These are phyloP conservation scores for Linum trigynum DNA, from an alignment of 345 rosid species.

Conservation along the genomic window DNA sequence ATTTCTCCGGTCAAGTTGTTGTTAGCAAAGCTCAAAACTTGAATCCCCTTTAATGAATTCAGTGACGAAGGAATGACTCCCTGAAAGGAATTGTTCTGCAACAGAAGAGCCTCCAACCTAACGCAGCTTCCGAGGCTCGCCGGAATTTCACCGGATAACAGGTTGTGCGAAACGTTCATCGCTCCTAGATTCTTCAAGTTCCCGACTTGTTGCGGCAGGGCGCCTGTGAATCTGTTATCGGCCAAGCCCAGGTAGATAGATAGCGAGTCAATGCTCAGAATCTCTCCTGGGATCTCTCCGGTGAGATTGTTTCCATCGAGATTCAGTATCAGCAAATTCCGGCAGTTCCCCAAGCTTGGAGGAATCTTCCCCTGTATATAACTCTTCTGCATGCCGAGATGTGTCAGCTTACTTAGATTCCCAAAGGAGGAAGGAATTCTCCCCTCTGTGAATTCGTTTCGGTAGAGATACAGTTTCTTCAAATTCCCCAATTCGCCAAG, in stretches of 20 bases:
- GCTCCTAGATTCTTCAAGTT: conserved; percentile 4
- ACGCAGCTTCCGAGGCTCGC: conserved; percentile 8
- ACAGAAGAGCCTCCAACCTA: background rate
- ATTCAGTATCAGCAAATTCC: conserved; percentile 3
- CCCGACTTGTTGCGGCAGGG: conserved; percentile 12
- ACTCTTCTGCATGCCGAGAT: conserved; percentile 2
- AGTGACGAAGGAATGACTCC: conserved; percentile 13
- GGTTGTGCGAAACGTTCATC: conserved; percentile 7
- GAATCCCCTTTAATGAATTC: conserved; percentile 7
- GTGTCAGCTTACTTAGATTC: conserved; percentile 4
- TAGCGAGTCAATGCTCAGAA: conserved; percentile 11
- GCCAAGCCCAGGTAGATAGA: conserved; percentile 3
- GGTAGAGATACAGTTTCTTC: background rate
- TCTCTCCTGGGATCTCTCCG: conserved; percentile 12
- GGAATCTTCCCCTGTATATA: conserved; percentile 4
- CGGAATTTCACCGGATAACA: conserved; percentile 12
- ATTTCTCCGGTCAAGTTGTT: conserved; percentile 11
- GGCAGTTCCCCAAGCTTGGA: conserved; percentile 8
- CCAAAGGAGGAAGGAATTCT: conserved; percentile 12
- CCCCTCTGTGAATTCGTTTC: conserved; percentile 6
- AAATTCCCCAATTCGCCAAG: conserved; percentile 8
- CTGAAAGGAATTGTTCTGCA: conserved; percentile 6
- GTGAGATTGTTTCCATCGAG: conserved; percentile 9
- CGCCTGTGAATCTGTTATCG: conserved; percentile 2
- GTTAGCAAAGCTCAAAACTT: conserved; percentile 5